Percentiles rank a stretch among this genome's conserved stretches.
phyloP scores from a whole-genome alignment of 768 basidiomycete species.

The Pulveroboletus sp. region DNA sequence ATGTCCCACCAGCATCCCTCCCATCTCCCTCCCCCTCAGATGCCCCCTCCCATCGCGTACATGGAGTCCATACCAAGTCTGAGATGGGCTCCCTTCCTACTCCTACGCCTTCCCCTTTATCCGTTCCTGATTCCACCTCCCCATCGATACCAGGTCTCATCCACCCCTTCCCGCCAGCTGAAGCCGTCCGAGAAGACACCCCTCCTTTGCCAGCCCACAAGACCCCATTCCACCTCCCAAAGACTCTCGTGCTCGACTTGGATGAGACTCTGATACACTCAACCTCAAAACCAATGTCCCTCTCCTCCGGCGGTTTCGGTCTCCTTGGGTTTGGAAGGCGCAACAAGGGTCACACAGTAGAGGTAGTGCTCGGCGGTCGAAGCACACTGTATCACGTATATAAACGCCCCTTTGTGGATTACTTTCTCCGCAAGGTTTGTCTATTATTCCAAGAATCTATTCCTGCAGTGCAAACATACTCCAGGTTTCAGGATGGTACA shows the following conservation, averaged over 20 bases:
- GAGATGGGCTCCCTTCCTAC: slow-evolving; percentile 21
- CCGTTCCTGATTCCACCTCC: slow-evolving; percentile 8
- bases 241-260: slow-evolving; percentile 95
- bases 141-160: slow-evolving; percentile 10
- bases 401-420: slow-evolving; percentile 97
- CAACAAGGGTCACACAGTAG: slow-evolving; percentile 82
- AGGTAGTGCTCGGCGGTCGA: slow-evolving; percentile 85
- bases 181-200: slow-evolving; percentile 44
- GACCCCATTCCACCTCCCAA: slow-evolving; percentile 77
- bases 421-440: slow-evolving; percentile 82
- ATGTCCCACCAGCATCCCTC: slow-evolving; percentile 19
- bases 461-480: slow-evolving; percentile 5
- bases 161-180: slow-evolving; percentile 18
- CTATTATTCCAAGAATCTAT: background rate
- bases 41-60: slow-evolving; percentile 8
- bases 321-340: slow-evolving; percentile 59
- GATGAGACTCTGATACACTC: slow-evolving; percentile 99
- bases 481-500: slow-evolving; percentile 99
- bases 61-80: slow-evolving; percentile 9
- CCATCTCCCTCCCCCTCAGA: slow-evolving; percentile 23
- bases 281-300: slow-evolving; percentile 73
- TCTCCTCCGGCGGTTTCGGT: slow-evolving; percentile 49
- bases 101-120: slow-evolving; percentile 27
- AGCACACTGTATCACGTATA: slow-evolving; percentile 97
- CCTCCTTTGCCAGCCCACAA: slow-evolving; percentile 50